These are phyloP conservation scores for Candida buenavistaensis DNA, from an alignment of 1,139 yeast genomes.

Conservation along the genomic window DNA sequence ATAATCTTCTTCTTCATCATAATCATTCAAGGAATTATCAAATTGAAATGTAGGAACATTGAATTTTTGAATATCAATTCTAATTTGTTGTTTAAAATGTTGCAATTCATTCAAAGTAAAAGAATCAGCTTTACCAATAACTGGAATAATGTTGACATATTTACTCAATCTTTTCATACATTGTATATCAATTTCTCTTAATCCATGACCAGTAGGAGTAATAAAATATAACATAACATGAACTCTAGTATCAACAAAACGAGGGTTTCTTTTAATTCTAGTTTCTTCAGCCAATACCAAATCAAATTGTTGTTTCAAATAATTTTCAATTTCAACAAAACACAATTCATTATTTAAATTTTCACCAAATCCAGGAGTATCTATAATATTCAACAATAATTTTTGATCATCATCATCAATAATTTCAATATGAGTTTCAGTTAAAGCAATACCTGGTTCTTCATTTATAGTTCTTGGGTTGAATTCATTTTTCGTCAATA, in stretches of 20 bases:
- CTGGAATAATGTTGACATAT: slow-evolving; percentile 85
- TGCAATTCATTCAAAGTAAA: slow-evolving; percentile 74
- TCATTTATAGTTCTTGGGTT: slow-evolving; percentile 46
- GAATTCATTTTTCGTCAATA: slow-evolving; percentile 43
- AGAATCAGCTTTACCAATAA: slow-evolving; percentile 84
- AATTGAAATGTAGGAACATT: slow-evolving; percentile 85
- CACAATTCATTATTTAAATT: slow-evolving; percentile 64
- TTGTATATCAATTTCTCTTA: slow-evolving; percentile 72
- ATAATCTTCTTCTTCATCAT: slow-evolving; percentile 59
- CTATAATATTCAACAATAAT: slow-evolving; percentile 61
- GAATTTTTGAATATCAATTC: slow-evolving; percentile 73
- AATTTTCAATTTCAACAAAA: slow-evolving; percentile 70
- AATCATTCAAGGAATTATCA: slow-evolving; percentile 44
- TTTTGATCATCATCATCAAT: slow-evolving; percentile 77
- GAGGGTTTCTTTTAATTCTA: slow-evolving; percentile 82
- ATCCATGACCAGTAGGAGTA: slow-evolving; percentile 77
- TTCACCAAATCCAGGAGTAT: slow-evolving; percentile 81
- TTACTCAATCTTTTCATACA: slow-evolving; percentile 76
- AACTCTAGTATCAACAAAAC: slow-evolving; percentile 75
- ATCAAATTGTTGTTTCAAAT: slow-evolving; percentile 87
- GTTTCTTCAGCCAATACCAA: slow-evolving; percentile 90
- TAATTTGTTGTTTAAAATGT: slow-evolving; percentile 51
- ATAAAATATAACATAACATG: slow-evolving; percentile 72
- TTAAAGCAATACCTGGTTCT: slow-evolving; percentile 62
- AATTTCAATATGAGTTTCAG: slow-evolving; percentile 69